These are phyloP conservation scores for Microascus cirrosus DNA, from an alignment of 2,329 filamentous ascomycete species.

Conservation along the genomic window DNA sequence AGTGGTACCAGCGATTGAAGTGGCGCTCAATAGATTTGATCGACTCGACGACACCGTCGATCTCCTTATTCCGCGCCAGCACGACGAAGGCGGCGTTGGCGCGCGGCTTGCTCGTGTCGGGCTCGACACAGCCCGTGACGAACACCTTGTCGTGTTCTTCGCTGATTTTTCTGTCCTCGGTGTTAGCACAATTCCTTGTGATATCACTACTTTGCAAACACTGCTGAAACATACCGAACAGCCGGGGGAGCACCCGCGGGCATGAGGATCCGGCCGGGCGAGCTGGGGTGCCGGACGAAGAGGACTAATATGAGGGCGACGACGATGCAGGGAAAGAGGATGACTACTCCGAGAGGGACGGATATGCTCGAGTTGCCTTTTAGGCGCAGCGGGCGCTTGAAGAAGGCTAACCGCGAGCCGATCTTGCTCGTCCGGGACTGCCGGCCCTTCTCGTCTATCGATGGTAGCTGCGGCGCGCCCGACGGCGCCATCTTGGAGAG, in stretches of 20 bases:
- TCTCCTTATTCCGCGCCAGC: slow-evolving; percentile 87
- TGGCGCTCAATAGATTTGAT: slow-evolving; percentile 96
- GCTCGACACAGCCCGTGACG: slow-evolving; percentile 75
- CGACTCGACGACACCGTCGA: slow-evolving; percentile 92
- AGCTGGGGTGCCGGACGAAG: slow-evolving; percentile 78
- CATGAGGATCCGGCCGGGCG: slow-evolving; percentile 72
- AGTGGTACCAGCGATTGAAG: slow-evolving; percentile 98
- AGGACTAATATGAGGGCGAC: slow-evolving; percentile 84
- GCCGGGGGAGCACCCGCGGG: slow-evolving; percentile 79
- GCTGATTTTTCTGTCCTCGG: slow-evolving; percentile 67
- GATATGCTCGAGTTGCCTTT: slow-evolving; percentile 87
- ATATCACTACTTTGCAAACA: neutral
- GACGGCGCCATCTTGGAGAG: slow-evolving; percentile 38
- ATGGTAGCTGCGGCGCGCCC: slow-evolving; percentile 31
- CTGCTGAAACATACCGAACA: slow-evolving; percentile 57
- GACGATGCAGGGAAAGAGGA: slow-evolving; percentile 86
- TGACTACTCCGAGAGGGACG: slow-evolving; percentile 81
- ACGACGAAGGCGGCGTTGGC: slow-evolving; percentile 96
- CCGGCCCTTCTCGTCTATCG: slow-evolving; percentile 36
- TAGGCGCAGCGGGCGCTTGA: slow-evolving; percentile 76
- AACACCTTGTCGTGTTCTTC: slow-evolving; percentile 98
- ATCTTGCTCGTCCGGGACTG: slow-evolving; percentile 26
- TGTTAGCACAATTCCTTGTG: neutral
- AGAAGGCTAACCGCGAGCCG: slow-evolving; percentile 58
- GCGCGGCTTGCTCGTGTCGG: slow-evolving; percentile 65